Evolutionary conservation across 306 rosid genomes (phyloP).

Genomic region (Pachyrhizus erosus): DNA sequence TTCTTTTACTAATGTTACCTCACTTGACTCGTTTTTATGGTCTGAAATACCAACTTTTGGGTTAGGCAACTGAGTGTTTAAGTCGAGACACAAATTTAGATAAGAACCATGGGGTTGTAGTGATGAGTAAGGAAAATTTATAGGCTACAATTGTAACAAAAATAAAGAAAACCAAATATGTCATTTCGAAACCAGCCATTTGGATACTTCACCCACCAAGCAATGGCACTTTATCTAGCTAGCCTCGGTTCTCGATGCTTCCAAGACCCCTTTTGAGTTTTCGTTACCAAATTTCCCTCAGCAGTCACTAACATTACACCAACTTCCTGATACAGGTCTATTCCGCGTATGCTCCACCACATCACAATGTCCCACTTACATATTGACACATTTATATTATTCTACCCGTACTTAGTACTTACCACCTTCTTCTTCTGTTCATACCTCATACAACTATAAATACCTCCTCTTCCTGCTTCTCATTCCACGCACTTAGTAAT

Average conservation of each 20-base stretch:
- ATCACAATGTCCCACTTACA: slow-evolving; percentile 22
- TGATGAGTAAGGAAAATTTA: neutral
- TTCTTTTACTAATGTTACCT: neutral
- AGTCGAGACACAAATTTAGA: neutral
- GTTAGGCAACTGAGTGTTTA: neutral
- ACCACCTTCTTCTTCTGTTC: neutral
- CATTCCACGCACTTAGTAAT: slow-evolving; percentile 1
- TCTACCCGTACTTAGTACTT: neutral
- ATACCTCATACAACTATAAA: slow-evolving; percentile 55
- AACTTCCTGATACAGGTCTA: neutral
- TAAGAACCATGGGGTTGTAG: neutral
- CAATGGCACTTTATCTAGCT: neutral
- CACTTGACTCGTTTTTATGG: neutral
- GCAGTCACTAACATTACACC: slow-evolving; percentile 16
- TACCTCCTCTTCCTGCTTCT: slow-evolving; percentile 40
- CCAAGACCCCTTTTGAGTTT: slow-evolving; percentile 14
- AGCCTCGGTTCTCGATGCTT: neutral
- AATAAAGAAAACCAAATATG: neutral
- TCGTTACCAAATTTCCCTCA: slow-evolving; percentile 22
- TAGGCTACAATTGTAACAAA: neutral
- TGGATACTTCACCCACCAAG: slow-evolving; percentile 30
- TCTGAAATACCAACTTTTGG: neutral
- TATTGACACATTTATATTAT: slow-evolving; percentile 7
- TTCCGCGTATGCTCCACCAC: slow-evolving; percentile 46
- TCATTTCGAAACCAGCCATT: neutral